Percentiles rank a stretch among this genome's conserved stretches.
These are phyloP conservation scores for Datura wrightii DNA, from an alignment of 257 asterid species.

Conservation along the genomic window DNA sequence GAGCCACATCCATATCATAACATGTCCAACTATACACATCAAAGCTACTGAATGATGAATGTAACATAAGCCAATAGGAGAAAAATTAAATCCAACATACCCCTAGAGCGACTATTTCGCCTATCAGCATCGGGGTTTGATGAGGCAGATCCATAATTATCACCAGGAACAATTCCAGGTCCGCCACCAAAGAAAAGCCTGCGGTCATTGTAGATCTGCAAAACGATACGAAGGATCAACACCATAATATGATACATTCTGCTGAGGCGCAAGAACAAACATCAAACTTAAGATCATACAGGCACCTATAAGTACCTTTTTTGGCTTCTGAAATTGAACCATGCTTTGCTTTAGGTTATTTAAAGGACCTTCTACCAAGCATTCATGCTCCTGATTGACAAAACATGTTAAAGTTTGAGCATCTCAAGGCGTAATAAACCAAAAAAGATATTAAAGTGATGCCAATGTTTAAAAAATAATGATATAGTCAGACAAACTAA, in stretches of 20 bases:
- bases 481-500: background rate
- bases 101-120: conserved; percentile 86
- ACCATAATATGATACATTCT: background rate
- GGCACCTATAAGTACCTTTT: conserved; percentile 60
- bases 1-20: conserved; percentile 8
- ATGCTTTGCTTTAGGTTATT: conserved; percentile 97
- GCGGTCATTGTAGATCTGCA: conserved; percentile 86
- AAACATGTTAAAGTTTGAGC: conserved; percentile 31
- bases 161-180: conserved; percentile 76
- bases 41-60: background rate
- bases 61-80: background rate
- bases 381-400: conserved; percentile 78
- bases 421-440: background rate
- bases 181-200: conserved; percentile 93
- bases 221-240: conserved; percentile 32
- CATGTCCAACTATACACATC: background rate
- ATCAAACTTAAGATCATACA: conserved; percentile 17
- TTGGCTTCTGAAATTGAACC: conserved; percentile 99
- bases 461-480: background rate
- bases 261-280: conserved; percentile 10
- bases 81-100: conserved; percentile 43
- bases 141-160: conserved; percentile 64
- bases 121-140: conserved; percentile 69
- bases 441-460: background rate
- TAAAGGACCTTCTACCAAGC: conserved; percentile 99